Base-by-base conservation (phyloP, 2,329 filamentous ascomycete genomes). In the Fusarium gaditjirri region DNA sequence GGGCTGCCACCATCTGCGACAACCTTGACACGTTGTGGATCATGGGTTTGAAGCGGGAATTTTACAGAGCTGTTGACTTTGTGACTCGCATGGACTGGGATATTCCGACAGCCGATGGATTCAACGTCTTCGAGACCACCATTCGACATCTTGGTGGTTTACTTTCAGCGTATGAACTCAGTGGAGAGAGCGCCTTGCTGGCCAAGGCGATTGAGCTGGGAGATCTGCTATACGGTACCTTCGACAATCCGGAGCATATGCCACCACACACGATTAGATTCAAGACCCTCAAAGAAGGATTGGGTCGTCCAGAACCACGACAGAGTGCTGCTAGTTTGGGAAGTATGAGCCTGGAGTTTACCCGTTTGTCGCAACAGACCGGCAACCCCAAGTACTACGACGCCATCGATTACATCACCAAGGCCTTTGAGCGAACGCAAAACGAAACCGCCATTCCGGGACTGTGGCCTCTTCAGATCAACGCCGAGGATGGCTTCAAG, bases 71-170 rank as follows among this genome's bases (percentile, higher is more conserved):
- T 5, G 88, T 90, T 3, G 80, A 84, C 61, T 87, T 86, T 8
- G 85, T 90, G 9, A 80, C 85, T 7, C 64, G 68, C 8, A 61
- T 77, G 60, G 71, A 77, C 7, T 92, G 91, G 78, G 84, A 86
- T 4, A 84, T 81, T 1, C 87, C 87, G 0, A 78, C 71, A 1
- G 70, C 68, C 6, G 57, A 71, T 10, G 66, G 85, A 25, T 86
- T 92, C 68, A 91, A 91, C 55, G 80, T 92, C 3, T 92, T 92
- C 62, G 91, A 93, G 80, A 92, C 90, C 1, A 92, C 87, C 4
- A 92, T 92, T 65, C 85, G 91, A 38, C 92, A 92, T 76, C 84
- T 93, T 0, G 91, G 91, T 21, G 91, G 91, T 6, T 84, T 92
- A 55, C 76, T 93, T 52, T 88, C 88, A 14, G 90, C 91, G 1